These are phyloP conservation scores for Brettanomyces naardenensis DNA, from an alignment of 805 yeast species.

Conservation along the genomic window DNA sequence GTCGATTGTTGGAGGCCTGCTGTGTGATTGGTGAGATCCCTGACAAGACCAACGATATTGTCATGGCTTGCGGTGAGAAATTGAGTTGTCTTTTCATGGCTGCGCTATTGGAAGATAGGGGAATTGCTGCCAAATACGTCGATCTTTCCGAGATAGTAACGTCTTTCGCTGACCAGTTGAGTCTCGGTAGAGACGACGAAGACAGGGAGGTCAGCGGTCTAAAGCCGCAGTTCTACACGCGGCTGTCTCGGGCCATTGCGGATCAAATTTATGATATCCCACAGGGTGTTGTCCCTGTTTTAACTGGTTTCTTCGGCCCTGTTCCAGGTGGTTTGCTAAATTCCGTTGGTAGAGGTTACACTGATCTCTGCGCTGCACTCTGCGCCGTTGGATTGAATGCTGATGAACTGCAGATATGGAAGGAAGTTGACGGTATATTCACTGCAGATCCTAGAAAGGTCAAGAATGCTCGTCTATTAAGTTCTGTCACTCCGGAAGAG, in stretches of 20 bases:
- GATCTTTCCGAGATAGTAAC: conserved; percentile 65
- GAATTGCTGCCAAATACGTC: conserved; percentile 68
- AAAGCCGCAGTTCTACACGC: conserved; percentile 57
- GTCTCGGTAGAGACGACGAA: conserved; percentile 31
- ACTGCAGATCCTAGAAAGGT: conserved; percentile 98
- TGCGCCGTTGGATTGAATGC: conserved; percentile 90
- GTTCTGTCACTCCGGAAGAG: conserved; percentile 94
- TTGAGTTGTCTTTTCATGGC: conserved; percentile 86
- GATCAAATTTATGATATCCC: conserved; percentile 34
- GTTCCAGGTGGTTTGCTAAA: conserved; percentile 94
- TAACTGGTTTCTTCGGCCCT: conserved; percentile 92
- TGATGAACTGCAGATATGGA: conserved; percentile 96
- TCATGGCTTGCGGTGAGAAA: conserved; percentile 93
- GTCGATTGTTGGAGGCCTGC: conserved; percentile 74
- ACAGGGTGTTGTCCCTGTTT: conserved; percentile 62
- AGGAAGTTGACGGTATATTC: conserved; percentile 97
- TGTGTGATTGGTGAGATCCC: conserved; percentile 88
- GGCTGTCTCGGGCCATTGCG: conserved; percentile 45
- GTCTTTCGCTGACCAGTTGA: conserved; percentile 47
- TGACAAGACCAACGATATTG: conserved; percentile 77
- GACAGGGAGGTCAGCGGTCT: conserved; percentile 24
- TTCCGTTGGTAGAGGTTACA: conserved; percentile 95
- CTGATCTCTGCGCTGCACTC: conserved; percentile 95
- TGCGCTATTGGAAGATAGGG: conserved; percentile 73
- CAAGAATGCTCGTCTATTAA: conserved; percentile 74